Percentiles rank a stretch among this genome's conserved stretches.
Evolutionary conservation across 2,329 filamentous ascomycete species (phyloP).

Genomic region (Botryotinia globosa): DNA sequence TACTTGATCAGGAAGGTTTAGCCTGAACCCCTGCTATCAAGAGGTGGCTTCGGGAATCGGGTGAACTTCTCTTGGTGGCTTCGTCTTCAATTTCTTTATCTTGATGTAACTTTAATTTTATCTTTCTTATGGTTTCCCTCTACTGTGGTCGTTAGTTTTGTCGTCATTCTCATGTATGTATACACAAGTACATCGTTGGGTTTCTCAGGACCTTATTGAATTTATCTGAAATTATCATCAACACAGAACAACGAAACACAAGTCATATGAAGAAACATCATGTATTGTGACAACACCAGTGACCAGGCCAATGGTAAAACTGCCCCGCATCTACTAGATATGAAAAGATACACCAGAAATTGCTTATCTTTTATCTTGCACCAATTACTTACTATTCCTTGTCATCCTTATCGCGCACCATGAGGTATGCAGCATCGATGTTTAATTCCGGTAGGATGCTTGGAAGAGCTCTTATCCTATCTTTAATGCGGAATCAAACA

Average conservation of each 20-base stretch:
- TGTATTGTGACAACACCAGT: not conserved
- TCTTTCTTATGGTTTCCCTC: not conserved
- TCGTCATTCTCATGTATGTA: not conserved
- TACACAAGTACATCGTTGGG: not conserved
- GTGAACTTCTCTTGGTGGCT: not conserved
- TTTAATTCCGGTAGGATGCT: not conserved
- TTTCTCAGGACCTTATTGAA: not conserved
- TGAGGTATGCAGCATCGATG: not conserved
- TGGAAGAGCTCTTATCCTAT: not conserved
- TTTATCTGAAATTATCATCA: not conserved
- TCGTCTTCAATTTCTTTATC: not conserved
- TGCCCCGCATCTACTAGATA: not conserved
- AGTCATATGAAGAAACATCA: not conserved
- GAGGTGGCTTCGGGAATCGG: constrained; percentile 1
- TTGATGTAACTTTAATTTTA: not conserved
- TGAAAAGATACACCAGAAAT: not conserved
- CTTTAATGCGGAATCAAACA: not conserved
- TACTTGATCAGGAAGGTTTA: constrained; percentile 17
- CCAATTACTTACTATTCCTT: constrained; percentile 3
- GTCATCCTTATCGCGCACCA: not conserved
- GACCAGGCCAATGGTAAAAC: not conserved
- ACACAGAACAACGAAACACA: not conserved
- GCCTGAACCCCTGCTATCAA: constrained; percentile 13
- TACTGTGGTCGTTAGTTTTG: not conserved
- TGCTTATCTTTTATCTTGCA: constrained; percentile 8